Evolutionary conservation across 2,329 filamentous ascomycete genomes (phyloP), one percentile per base, ranked within the genome.

Genomic region (Chaetomium strumarium): DNA sequence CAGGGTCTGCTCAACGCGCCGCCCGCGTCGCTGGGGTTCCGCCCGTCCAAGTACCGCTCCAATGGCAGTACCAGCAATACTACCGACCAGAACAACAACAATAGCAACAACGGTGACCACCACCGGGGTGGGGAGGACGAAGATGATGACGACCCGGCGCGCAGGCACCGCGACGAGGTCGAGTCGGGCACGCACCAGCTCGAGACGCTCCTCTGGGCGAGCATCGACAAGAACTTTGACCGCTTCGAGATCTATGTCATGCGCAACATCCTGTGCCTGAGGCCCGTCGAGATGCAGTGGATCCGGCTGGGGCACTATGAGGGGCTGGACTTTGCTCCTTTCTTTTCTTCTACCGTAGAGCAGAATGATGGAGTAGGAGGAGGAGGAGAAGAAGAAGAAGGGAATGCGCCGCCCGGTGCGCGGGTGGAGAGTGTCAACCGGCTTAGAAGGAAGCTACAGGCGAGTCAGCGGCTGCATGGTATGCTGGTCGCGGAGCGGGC

Each of bases 191-290:
- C 89, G 13, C 88, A 92, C 70, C 85, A 90, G 72, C 76, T 93
- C 39, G 88, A 93, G 69, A 93, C 88, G 14, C 75, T 93, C 9
- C 77, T 92, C 29, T 89, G 88, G 68, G 81, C 86, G 41, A 86
- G 84, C 62, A 88, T 92, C 58, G 88, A 93, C 70, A 87, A 85
- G 68, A 88, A 88, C 60, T 92, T 92, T 65, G 88, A 93, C 73
- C 84, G 86, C 58, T 86, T 92, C 63, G 88, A 93, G 73, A 87
- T 99, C 52, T 96, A 92, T 72, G 85, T 90, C 47, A 77, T 99
- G 74, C 78, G 90, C 59, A 96, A 96, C 66, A 87, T 91, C 61
- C 71, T 93, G 58, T 85, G 80, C 38, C 81, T 92, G 37, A 67
- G 68, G 34, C 81, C 81, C 45, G 81, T 84, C 29, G 87, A 92